Percentiles rank a stretch among this genome's conserved stretches.
phyloP scores from a whole-genome alignment of 352 stramenopile genomes.

The Globisporangium recalcitrans region DNA sequence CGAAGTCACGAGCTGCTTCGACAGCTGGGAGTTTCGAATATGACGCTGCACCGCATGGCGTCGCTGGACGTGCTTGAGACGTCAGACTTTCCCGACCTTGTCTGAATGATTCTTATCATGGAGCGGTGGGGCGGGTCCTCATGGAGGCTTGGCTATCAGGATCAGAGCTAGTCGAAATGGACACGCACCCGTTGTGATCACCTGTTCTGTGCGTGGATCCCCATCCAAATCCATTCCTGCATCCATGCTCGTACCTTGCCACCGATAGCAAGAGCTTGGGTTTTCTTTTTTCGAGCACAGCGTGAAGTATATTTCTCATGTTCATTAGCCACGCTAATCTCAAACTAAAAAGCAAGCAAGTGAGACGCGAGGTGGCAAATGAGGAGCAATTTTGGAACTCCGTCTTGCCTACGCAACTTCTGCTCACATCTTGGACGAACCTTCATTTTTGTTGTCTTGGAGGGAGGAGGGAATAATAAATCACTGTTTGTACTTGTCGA shows the following conservation, averaged over 20 bases:
- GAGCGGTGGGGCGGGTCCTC: neutral
- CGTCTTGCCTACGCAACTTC: neutral
- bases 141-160: neutral
- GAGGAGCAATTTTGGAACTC: slow-evolving; percentile 1
- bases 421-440: slow-evolving; percentile 1
- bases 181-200: too few relatives aligned
- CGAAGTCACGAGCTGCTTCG: neutral
- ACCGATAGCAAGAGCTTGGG: neutral
- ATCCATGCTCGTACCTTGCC: neutral
- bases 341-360: slow-evolving; percentile 4
- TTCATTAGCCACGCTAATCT: slow-evolving; percentile 3
- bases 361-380: neutral
- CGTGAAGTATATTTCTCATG: slow-evolving; percentile 5
- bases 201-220: neutral
- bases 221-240: neutral
- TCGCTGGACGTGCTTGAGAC: neutral
- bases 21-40: neutral
- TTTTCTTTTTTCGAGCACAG: slow-evolving; percentile 1
- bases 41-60: neutral
- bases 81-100: neutral
- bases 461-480: neutral
- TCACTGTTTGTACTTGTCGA: slow-evolving; percentile 5
- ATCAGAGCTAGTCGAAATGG: neutral
- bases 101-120: neutral
- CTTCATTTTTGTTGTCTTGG: slow-evolving; percentile 9